Conservation (phyloP, 2,329 filamentous ascomycete genomes). For the Epichloe sp. region DNA sequence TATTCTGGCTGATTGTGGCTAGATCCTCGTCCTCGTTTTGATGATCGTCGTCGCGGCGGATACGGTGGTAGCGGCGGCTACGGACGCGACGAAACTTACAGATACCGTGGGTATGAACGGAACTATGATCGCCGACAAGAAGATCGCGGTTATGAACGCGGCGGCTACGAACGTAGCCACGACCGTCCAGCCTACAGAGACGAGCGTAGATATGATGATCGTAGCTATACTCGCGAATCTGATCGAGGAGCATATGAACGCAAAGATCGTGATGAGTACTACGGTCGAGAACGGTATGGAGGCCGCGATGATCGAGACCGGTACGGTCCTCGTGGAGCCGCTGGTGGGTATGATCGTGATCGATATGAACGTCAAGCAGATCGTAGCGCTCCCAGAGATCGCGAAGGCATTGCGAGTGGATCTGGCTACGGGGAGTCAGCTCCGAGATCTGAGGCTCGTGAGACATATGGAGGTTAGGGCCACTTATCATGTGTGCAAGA, state of each 20-base stretch:
- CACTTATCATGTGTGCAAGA: background rate
- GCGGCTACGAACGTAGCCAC: conserved; percentile 37
- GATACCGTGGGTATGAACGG: conserved; percentile 34
- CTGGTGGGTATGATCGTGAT: conserved; percentile 34
- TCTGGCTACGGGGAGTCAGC: conserved; percentile 28
- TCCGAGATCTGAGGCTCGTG: conserved; percentile 29
- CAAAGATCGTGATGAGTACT: conserved; percentile 30
- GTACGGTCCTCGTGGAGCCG: conserved; percentile 23
- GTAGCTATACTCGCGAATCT: conserved; percentile 38
- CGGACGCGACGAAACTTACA: conserved; percentile 44
- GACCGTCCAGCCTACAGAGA: conserved; percentile 17
- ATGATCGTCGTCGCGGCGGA: conserved; percentile 52
- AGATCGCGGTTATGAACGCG: conserved; percentile 28
- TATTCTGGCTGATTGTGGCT: background rate
- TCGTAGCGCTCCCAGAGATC: conserved; percentile 26
- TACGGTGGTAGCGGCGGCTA: conserved; percentile 33
- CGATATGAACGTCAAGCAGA: conserved; percentile 35
- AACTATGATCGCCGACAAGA: conserved; percentile 33
- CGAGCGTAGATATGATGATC: conserved; percentile 33
- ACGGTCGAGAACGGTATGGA: conserved; percentile 25
- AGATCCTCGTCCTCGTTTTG: conserved; percentile 34
- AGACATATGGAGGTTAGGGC: conserved; percentile 30
- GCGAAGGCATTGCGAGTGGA: conserved; percentile 24
- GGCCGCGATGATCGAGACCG: conserved; percentile 33
- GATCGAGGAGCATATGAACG: conserved; percentile 45